Percentiles rank a stretch among this genome's conserved stretches.
phyloP scores from a whole-genome alignment of 2,329 filamentous ascomycete species.

The Ceratocystis cacaofunesta region DNA sequence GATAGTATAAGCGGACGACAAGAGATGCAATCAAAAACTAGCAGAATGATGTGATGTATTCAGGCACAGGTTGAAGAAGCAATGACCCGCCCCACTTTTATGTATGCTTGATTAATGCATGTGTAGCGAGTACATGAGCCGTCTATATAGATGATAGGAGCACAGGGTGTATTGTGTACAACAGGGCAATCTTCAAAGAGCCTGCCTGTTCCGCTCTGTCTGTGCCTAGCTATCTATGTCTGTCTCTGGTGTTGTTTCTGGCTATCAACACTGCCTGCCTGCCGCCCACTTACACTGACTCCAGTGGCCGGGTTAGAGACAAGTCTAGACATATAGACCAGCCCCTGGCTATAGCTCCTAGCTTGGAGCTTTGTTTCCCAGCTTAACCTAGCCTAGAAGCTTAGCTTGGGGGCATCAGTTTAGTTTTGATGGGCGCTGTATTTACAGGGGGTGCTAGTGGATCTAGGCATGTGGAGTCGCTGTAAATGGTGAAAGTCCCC shows the following conservation, averaged over 20 bases:
- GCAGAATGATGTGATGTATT: background rate
- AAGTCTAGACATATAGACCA: too few species aligned
- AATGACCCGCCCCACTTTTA: too few species aligned
- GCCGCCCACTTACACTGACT: background rate
- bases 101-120: too few species aligned
- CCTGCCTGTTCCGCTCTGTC: too few species aligned
- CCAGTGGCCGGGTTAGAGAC: background rate
- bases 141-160: too few species aligned
- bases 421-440: background rate
- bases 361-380: background rate
- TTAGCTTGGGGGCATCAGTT: background rate
- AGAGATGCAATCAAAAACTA: background rate
- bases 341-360: background rate
- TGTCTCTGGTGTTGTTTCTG: too few species aligned
- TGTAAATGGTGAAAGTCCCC: too few species aligned
- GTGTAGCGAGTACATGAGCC: too few species aligned
- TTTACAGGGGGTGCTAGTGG: background rate
- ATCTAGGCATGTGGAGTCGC: background rate
- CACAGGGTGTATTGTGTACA: too few species aligned
- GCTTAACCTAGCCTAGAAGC: background rate
- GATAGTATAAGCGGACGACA: background rate
- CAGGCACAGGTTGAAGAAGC: too few species aligned
- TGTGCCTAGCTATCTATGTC: too few species aligned
- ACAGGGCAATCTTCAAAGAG: too few species aligned
- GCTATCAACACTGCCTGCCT: background rate